phyloP scores from a whole-genome alignment of 1,284 basidiomycete species.

The Lentinus polychrous region DNA sequence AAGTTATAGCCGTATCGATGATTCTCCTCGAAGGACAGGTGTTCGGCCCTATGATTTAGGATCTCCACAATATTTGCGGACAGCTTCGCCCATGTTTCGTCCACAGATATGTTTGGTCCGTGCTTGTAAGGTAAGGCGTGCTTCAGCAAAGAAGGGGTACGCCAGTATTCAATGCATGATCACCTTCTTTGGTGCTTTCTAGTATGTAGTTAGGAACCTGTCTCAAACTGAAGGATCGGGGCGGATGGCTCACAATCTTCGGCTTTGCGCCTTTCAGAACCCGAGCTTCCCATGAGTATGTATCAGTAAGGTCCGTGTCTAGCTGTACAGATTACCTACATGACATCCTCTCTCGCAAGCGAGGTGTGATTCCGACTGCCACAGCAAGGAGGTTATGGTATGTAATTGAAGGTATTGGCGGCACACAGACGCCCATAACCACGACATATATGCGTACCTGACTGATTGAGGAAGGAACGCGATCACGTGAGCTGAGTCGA shows the following conservation, averaged over 20 bases:
- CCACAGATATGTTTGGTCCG: constrained; percentile 59
- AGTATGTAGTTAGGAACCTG: constrained; percentile 8
- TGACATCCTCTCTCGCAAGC: too few species aligned
- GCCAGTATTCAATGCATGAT: constrained; percentile 4
- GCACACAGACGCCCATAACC: too few species aligned
- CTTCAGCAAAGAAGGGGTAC: neutral
- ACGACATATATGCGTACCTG: too few species aligned
- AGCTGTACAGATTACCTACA: too few species aligned
- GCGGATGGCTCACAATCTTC: constrained; percentile 35
- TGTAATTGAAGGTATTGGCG: too few species aligned
- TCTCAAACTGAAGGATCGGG: constrained; percentile 2
- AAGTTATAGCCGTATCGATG: constrained; percentile 94
- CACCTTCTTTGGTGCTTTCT: constrained; percentile 56
- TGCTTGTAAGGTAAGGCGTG: constrained; percentile 35
- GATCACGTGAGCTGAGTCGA: neutral
- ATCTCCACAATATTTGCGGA: constrained; percentile 89
- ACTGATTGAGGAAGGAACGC: too few species aligned
- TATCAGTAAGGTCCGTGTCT: too few species aligned
- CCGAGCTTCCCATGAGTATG: too few species aligned
- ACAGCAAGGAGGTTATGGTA: too few species aligned
- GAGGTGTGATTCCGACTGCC: too few species aligned
- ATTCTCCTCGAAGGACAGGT: constrained; percentile 95
- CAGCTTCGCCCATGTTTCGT: constrained; percentile 72
- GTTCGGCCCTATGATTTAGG: constrained; percentile 89
- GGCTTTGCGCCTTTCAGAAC: constrained; percentile 18